Evolutionary conservation across 352 stramenopile genomes (phyloP).

Genomic region (Phytophthora chlamydospora): DNA sequence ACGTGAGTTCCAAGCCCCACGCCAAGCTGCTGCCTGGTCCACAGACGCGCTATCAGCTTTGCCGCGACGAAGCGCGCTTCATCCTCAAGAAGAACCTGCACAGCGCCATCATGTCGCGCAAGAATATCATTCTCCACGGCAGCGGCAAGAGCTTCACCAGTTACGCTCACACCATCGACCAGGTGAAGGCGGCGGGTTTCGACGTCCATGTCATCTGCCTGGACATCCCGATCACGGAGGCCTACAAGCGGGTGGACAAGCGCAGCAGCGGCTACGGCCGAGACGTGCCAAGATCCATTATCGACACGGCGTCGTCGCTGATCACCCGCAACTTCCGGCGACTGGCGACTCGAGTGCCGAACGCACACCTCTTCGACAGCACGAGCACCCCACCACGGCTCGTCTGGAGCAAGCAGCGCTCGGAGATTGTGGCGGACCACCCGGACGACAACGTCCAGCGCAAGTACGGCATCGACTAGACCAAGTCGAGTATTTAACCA

Average conservation of each 20-base stretch:
- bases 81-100: conserved; percentile 85
- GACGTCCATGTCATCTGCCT: conserved; percentile 81
- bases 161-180: conserved; percentile 67
- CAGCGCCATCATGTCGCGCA: conserved; percentile 76
- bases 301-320: conserved; percentile 66
- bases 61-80: conserved; percentile 79
- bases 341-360: conserved; percentile 63
- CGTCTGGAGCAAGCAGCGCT: conserved; percentile 79
- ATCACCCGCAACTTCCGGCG: conserved; percentile 74
- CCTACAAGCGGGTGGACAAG: conserved; percentile 72
- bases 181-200: conserved; percentile 71
- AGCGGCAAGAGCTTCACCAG: conserved; percentile 77
- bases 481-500: conserved; percentile 18
- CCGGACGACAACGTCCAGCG: conserved; percentile 62
- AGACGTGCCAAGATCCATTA: conserved; percentile 67
- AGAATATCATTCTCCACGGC: conserved; percentile 84
- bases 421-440: conserved; percentile 50
- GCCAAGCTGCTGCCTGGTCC: conserved; percentile 47
- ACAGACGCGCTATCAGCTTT: conserved; percentile 79
- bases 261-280: conserved; percentile 71
- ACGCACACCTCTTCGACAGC: conserved; percentile 79
- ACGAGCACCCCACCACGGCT: conserved; percentile 60
- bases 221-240: conserved; percentile 65
- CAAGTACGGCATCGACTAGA: conserved; percentile 65
- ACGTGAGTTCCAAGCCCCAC: conserved; percentile 13